Conservation (phyloP, 441 rosid genomes). For the Gossypium schwendimanii region DNA sequence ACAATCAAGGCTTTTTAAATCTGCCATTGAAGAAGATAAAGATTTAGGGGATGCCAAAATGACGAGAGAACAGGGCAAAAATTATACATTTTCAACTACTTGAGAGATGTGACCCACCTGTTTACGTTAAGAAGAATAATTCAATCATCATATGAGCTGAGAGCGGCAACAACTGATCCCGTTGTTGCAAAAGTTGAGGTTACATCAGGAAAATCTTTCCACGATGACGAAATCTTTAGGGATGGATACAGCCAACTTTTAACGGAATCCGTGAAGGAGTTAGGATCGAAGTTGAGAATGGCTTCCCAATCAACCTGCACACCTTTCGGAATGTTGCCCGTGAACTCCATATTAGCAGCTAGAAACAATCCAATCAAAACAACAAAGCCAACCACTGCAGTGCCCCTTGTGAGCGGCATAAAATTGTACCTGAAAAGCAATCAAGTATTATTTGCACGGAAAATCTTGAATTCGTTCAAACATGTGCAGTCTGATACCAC, state of each 20-base stretch:
- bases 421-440: conserved; percentile 71
- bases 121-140: conserved; percentile 10
- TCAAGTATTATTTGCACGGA: not conserved
- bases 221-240: conserved; percentile 60
- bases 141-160: conserved; percentile 62
- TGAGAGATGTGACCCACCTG: conserved; percentile 27
- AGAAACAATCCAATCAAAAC: conserved; percentile 81
- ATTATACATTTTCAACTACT: not conserved
- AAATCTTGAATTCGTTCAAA: not conserved
- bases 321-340: conserved; percentile 62
- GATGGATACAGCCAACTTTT: conserved; percentile 80
- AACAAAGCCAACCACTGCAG: conserved; percentile 76
- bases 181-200: conserved; percentile 67
- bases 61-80: not conserved
- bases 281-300: conserved; percentile 62
- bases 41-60: not conserved
- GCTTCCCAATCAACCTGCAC: conserved; percentile 97
- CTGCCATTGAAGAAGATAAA: not conserved
- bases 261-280: conserved; percentile 50
- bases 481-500: not conserved
- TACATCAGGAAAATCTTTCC: conserved; percentile 82
- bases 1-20: not conserved
- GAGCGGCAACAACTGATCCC: conserved; percentile 79
- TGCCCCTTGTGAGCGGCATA: conserved; percentile 97
- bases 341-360: conserved; percentile 89